Evolutionary conservation across 768 basidiomycete genomes (phyloP).

Genomic region (Artomyces pyxidatus): DNA sequence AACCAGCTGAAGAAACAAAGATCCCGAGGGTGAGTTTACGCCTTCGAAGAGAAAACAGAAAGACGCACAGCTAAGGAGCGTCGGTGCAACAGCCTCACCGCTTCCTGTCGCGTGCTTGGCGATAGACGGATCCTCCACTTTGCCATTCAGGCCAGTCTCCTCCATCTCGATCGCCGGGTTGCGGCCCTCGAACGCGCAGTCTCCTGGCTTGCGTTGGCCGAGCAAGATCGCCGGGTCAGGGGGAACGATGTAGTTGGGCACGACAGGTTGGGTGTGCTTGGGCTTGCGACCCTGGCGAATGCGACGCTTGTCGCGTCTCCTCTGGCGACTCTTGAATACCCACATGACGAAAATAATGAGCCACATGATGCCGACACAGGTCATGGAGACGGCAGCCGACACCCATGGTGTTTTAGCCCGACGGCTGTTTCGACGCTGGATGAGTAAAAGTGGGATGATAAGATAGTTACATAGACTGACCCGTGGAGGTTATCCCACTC

Average conservation of each 20-base stretch:
- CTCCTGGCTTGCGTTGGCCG: constrained; percentile 9
- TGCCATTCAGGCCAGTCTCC: not conserved
- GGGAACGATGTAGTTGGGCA: constrained; percentile 13
- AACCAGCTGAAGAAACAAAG: too few relatives aligned
- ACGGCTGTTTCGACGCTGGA: not conserved
- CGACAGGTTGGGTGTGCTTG: constrained; percentile 6
- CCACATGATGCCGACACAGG: constrained; percentile 8
- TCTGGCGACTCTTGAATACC: constrained; percentile 11
- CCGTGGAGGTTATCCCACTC: constrained; percentile 5
- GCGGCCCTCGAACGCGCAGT: not conserved
- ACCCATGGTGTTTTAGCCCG: constrained; percentile 13
- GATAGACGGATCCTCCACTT: too few relatives aligned
- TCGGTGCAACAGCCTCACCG: too few relatives aligned
- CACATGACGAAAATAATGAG: constrained; percentile 3
- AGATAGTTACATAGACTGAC: not conserved
- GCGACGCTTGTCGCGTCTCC: constrained; percentile 7
- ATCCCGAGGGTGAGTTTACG: too few relatives aligned
- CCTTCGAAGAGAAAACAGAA: too few relatives aligned
- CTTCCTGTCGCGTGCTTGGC: too few relatives aligned
- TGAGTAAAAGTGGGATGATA: not conserved
- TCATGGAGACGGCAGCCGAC: constrained; percentile 10
- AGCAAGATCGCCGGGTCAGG: constrained; percentile 15
- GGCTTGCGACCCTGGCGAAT: constrained; percentile 9
- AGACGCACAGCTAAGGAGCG: too few relatives aligned
- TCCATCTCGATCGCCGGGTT: constrained; percentile 3